phyloP scores from a whole-genome alignment of 192 early-diverging fungal genomes.

The Backusella australiensis region DNA sequence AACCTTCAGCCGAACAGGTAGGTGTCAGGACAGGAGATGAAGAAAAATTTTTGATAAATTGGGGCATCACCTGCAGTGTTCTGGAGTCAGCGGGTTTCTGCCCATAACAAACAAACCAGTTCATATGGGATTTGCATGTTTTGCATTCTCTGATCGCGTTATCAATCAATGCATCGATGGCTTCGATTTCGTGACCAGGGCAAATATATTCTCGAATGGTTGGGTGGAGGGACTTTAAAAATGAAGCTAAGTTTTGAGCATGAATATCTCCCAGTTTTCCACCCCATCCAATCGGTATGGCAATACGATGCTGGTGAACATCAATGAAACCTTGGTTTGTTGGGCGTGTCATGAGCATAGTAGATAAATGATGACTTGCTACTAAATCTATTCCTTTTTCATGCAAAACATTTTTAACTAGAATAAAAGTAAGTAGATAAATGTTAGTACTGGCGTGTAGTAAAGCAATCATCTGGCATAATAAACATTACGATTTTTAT shows the following conservation, averaged over 20 bases:
- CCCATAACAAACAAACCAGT: constrained; percentile 26
- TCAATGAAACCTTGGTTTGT: constrained; percentile 15
- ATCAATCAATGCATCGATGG: neutral
- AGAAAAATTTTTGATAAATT: neutral
- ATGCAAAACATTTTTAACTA: constrained; percentile 8
- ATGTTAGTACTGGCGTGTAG: neutral
- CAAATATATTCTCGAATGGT: neutral
- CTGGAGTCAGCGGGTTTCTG: constrained; percentile 14
- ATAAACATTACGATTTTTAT: neutral
- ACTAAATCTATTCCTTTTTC: constrained; percentile 3
- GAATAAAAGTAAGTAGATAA: neutral
- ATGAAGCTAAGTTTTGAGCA: constrained; percentile 7
- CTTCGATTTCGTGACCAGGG: neutral
- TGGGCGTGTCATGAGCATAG: constrained; percentile 12
- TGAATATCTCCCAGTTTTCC: constrained; percentile 19
- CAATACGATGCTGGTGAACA: constrained; percentile 15
- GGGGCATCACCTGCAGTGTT: neutral
- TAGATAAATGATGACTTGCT: constrained; percentile 12
- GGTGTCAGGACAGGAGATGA: neutral
- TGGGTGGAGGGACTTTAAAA: constrained; percentile 10
- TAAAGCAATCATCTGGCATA: neutral
- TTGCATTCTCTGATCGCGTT: constrained; percentile 15
- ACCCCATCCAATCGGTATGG: constrained; percentile 22
- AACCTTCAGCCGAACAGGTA: neutral
- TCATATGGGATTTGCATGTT: constrained; percentile 18